Evolutionary conservation across 371 early-diverging fungal genomes (phyloP).

Genomic region (Mortierella sp.): DNA sequence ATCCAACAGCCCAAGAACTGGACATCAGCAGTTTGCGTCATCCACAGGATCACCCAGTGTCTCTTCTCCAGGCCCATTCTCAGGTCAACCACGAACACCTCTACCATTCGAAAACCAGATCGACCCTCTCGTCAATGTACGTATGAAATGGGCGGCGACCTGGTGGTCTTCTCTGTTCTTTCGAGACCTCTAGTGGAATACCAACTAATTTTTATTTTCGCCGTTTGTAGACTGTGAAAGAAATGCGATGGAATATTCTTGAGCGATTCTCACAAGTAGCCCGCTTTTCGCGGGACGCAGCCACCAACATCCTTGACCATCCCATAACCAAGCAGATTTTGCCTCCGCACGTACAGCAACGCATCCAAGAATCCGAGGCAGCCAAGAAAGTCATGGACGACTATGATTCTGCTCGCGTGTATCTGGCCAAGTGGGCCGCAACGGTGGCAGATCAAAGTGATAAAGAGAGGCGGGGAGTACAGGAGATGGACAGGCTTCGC

Average conservation of each 20-base stretch:
- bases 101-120: slow-evolving; percentile 56
- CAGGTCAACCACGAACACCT: slow-evolving; percentile 41
- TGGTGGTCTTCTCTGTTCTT: neutral
- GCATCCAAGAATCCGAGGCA: slow-evolving; percentile 64
- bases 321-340: slow-evolving; percentile 83
- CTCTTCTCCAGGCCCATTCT: slow-evolving; percentile 28
- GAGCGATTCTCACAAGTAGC: slow-evolving; percentile 90
- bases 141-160: neutral
- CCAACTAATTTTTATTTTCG: neutral
- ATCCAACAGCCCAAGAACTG: slow-evolving; percentile 29
- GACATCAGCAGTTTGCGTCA: slow-evolving; percentile 15
- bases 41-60: slow-evolving; percentile 4
- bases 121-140: slow-evolving; percentile 61
- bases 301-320: slow-evolving; percentile 81
- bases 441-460: slow-evolving; percentile 65
- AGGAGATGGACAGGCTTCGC: slow-evolving; percentile 57
- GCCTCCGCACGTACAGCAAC: slow-evolving; percentile 78
- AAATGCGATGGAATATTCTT: slow-evolving; percentile 84
- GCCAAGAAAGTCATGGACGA: slow-evolving; percentile 71
- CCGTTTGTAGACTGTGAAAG: slow-evolving; percentile 70
- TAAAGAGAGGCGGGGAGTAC: slow-evolving; percentile 58
- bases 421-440: slow-evolving; percentile 85
- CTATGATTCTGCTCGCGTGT: slow-evolving; percentile 85
- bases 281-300: slow-evolving; percentile 79
- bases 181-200: neutral